Evolutionary conservation across 805 yeast genomes (phyloP), one percentile per base, ranked within the genome.

Genomic region (Kodamaea lidongshanica): DNA sequence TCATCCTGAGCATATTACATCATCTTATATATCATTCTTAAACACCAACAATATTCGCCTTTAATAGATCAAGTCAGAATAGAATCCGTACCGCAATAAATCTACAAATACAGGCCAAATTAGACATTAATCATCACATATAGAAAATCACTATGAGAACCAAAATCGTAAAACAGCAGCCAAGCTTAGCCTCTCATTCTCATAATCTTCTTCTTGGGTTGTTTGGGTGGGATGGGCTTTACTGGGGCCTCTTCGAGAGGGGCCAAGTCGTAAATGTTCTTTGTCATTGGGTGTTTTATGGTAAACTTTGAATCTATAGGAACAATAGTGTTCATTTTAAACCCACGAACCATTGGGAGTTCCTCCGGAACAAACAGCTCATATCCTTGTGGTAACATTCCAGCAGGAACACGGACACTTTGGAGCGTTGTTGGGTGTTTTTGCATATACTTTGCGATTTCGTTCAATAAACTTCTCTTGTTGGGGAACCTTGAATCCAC

Each of bases 271-370:
- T 82, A 82, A 19, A 81, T 72, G 34, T 69, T 56, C 39, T 77
- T 85, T 2, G 87, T 77, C 68, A 78, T 77, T 30, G 96, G 96
- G 45, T 83, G 86, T 17, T 83, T 88, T 67, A 84, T 70, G 25
- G 88, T 69, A 25, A 80, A 76, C 12, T 80, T 76, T 32, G 94
- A 79, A 46, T 80, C 86, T 17, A 86, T 67, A n/a, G 98, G 98
- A 9, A 88, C 85, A 25, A 89, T 77, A 2, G 78, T 73, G 54
- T 83, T 85, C 84, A 88, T 81, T 46, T 69, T 74, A 67, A 83
- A 81, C 8, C 95, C 95, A 43, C 76, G 74, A n/a, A 94, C 95
- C 34, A 59, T 65, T 7, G 95, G 94, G 46, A 80, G 54, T 56
- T 72, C 65, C 44, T 68, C 64, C 8, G 83, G 74, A 40, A 63